phyloP scores from a whole-genome alignment of 495 filamentous ascomycete species.

The Cladorrhinum samala region DNA sequence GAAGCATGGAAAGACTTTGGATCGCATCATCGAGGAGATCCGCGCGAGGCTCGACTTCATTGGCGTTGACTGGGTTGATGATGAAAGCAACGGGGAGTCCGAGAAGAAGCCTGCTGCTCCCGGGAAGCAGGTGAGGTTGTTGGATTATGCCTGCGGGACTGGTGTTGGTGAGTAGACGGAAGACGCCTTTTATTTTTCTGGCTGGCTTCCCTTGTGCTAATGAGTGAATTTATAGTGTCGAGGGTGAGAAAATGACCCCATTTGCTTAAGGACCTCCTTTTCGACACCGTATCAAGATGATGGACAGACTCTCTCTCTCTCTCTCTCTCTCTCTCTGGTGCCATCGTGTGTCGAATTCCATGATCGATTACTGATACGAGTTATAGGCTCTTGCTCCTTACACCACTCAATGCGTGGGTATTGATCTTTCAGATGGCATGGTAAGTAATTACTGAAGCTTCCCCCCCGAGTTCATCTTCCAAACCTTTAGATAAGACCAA shows the following conservation, averaged over 20 bases:
- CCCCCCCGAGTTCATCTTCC: neutral
- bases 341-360: neutral
- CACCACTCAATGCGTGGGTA: slow-evolving; percentile 53
- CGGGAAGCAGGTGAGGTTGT: slow-evolving; percentile 47
- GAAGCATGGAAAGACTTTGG: slow-evolving; percentile 34
- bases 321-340: slow-evolving; percentile 13
- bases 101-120: slow-evolving; percentile 28
- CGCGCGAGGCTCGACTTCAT: slow-evolving; percentile 54
- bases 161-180: slow-evolving; percentile 51
- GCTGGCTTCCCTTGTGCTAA: slow-evolving; percentile 31
- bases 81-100: slow-evolving; percentile 25
- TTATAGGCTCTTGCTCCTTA: slow-evolving; percentile 55
- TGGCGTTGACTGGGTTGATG: slow-evolving; percentile 48
- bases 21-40: slow-evolving; percentile 41
- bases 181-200: slow-evolving; percentile 27
- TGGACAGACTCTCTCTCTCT: too few relatives aligned
- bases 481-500: too few relatives aligned
- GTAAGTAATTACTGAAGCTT: slow-evolving; percentile 10
- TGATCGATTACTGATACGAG: slow-evolving; percentile 1
- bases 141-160: slow-evolving; percentile 75
- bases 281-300: too few relatives aligned
- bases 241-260: slow-evolving; percentile 2
- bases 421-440: slow-evolving; percentile 67
- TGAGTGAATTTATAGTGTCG: slow-evolving; percentile 4
- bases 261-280: too few relatives aligned